Evolutionary conservation across 2,329 filamentous ascomycete genomes (phyloP).

Genomic region (Aspergillus latus): DNA sequence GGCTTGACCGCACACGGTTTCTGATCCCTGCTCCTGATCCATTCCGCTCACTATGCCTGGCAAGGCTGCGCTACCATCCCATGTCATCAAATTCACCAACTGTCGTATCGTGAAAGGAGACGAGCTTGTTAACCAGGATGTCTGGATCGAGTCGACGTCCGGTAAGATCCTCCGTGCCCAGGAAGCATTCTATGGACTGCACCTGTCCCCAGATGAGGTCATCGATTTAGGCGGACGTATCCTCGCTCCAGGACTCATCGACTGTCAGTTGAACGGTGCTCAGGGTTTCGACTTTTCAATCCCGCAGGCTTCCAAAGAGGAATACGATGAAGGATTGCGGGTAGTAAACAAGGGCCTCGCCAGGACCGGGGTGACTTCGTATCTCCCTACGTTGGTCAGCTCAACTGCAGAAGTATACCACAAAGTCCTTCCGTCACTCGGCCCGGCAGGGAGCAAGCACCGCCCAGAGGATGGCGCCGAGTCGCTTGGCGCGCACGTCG

Average conservation of each 20-base stretch:
- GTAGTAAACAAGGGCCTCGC: slow-evolving; percentile 71
- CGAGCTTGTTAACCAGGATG: slow-evolving; percentile 69
- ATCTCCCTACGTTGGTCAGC: slow-evolving; percentile 76
- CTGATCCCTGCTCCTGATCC: background rate
- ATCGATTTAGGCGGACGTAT: slow-evolving; percentile 82
- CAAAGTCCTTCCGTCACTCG: slow-evolving; percentile 74
- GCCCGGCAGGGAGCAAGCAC: slow-evolving; percentile 64
- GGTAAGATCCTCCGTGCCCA: slow-evolving; percentile 78
- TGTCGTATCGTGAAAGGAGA: slow-evolving; percentile 72
- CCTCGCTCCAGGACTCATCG: slow-evolving; percentile 81
- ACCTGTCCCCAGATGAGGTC: slow-evolving; percentile 64
- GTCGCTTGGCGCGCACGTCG: slow-evolving; percentile 84
- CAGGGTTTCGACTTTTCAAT: slow-evolving; percentile 92
- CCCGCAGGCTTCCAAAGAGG: slow-evolving; percentile 61
- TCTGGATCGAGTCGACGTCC: slow-evolving; percentile 82
- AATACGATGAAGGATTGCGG: slow-evolving; percentile 71
- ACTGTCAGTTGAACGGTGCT: slow-evolving; percentile 87
- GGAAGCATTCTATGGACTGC: slow-evolving; percentile 54
- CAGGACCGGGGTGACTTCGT: slow-evolving; percentile 81
- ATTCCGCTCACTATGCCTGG: slow-evolving; percentile 33
- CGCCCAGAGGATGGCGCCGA: slow-evolving; percentile 70
- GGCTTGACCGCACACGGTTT: background rate
- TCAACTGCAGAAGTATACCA: slow-evolving; percentile 80
- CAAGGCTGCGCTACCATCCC: slow-evolving; percentile 36
- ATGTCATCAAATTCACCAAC: slow-evolving; percentile 85